Percentiles rank a stretch among this genome's conserved stretches.
These are phyloP conservation scores for Pseudogymnoascus sp. DNA, from an alignment of 2,329 filamentous ascomycete species.

Conservation along the genomic window DNA sequence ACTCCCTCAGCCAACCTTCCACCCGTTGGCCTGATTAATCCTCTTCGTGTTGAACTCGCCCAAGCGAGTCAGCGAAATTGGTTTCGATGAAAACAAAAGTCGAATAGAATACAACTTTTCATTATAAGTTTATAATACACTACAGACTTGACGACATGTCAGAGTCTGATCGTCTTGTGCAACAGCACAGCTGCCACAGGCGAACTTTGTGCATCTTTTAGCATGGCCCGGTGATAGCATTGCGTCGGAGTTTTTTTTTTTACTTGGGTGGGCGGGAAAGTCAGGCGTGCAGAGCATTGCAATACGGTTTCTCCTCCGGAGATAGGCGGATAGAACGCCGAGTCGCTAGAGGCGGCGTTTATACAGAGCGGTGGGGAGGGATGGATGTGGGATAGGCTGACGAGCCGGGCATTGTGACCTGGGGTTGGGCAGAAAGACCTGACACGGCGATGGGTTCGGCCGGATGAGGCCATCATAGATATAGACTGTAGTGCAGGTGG, in stretches of 20 bases:
- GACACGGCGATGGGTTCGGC: not conserved
- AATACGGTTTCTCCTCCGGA: not conserved
- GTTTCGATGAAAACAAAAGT: constrained; percentile 2
- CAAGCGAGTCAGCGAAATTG: not conserved
- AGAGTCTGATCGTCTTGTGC: not conserved
- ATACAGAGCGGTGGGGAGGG: not conserved
- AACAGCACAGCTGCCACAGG: not conserved
- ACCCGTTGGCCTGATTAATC: not conserved
- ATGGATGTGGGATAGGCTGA: not conserved
- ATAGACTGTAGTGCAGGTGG: constrained; percentile 9
- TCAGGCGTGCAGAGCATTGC: not conserved
- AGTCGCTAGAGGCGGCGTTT: not conserved
- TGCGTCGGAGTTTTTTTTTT: constrained; percentile 2
- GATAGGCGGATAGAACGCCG: constrained; percentile 5
- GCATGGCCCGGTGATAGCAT: constrained; percentile 9
- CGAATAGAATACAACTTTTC: constrained; percentile 4
- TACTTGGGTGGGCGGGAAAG: not conserved
- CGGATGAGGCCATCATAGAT: not conserved
- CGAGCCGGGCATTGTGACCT: not conserved
- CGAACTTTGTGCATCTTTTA: constrained; percentile 1
- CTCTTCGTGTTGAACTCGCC: not conserved
- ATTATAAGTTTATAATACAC: constrained; percentile 3
- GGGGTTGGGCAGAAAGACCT: not conserved
- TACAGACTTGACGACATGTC: not conserved
- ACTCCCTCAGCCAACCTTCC: constrained; percentile 3